Percentiles rank a stretch among this genome's conserved stretches.
These are phyloP conservation scores for Dactylellina drechsleri DNA, from an alignment of 2,329 filamentous ascomycete species.

Conservation along the genomic window DNA sequence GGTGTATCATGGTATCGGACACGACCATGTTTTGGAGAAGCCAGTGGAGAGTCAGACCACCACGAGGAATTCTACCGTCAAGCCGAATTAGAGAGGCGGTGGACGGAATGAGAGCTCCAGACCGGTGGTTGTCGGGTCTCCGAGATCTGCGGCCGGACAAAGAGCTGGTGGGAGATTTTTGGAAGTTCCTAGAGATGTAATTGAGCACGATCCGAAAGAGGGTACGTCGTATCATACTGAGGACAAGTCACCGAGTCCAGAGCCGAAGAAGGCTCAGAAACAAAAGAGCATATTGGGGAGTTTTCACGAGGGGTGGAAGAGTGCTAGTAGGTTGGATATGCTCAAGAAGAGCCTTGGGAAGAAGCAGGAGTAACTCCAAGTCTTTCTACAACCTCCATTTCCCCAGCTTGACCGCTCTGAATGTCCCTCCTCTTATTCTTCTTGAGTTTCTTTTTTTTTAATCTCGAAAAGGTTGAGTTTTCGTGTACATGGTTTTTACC, in stretches of 20 bases:
- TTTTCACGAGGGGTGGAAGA: slow-evolving; percentile 15
- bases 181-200: slow-evolving; percentile 11
- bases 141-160: not conserved
- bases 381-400: slow-evolving; percentile 1
- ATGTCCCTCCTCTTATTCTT: not conserved
- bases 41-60: slow-evolving; percentile 87
- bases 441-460: slow-evolving; percentile 20
- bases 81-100: slow-evolving; percentile 49
- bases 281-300: slow-evolving; percentile 10
- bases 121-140: not conserved
- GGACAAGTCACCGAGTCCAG: not conserved
- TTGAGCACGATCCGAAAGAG: too few species aligned
- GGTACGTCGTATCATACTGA: too few species aligned
- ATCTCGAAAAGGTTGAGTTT: slow-evolving; percentile 4
- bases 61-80: slow-evolving; percentile 88
- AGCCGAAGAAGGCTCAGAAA: not conserved
- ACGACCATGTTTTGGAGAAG: slow-evolving; percentile 86
- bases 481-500: slow-evolving; percentile 15
- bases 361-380: slow-evolving; percentile 6
- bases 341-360: slow-evolving; percentile 24
- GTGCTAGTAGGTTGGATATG: slow-evolving; percentile 9
- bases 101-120: not conserved
- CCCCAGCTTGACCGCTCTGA: not conserved
- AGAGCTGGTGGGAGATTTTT: slow-evolving; percentile 5
- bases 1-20: slow-evolving; percentile 77